Conservation (phyloP, 257 asterid species). For the Petrea volubilis region DNA sequence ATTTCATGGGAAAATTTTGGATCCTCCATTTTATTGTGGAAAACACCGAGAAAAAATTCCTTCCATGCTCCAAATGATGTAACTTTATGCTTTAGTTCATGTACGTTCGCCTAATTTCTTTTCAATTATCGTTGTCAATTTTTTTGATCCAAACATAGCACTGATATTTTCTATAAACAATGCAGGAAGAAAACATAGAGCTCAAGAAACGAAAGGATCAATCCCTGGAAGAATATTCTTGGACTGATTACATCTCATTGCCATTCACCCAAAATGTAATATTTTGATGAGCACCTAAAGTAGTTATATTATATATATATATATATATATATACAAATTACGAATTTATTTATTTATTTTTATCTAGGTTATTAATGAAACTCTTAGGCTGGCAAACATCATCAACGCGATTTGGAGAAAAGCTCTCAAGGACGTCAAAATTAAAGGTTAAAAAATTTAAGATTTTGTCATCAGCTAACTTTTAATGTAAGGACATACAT, state of each 20-base stretch:
- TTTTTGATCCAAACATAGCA: background rate
- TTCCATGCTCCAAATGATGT: too few relatives aligned
- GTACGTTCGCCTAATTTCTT: too few relatives aligned
- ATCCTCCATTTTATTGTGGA: too few relatives aligned
- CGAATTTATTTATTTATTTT: background rate
- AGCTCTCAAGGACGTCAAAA: conserved; percentile 83
- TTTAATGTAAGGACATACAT: background rate
- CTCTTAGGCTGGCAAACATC: conserved; percentile 79
- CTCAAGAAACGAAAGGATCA: conserved; percentile 54
- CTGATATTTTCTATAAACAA: background rate
- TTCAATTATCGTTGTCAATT: background rate
- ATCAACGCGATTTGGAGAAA: conserved; percentile 98
- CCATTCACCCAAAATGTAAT: conserved; percentile 77
- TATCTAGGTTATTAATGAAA: conserved; percentile 83
- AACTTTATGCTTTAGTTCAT: too few relatives aligned
- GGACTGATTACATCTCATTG: conserved; percentile 84
- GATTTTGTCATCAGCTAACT: background rate
- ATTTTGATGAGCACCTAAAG: background rate
- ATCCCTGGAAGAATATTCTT: conserved; percentile 58
- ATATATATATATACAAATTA: too few relatives aligned
- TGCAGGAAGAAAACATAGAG: conserved; percentile 91
- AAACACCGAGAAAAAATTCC: too few relatives aligned
- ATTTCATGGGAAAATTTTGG: too few relatives aligned
- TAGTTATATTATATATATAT: too few relatives aligned
- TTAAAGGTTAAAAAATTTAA: conserved; percentile 57